Evolutionary conservation across 192 early-diverging fungal genomes (phyloP), one percentile per base, ranked within the genome.

Genomic region (Neocallimastix lanati): DNA sequence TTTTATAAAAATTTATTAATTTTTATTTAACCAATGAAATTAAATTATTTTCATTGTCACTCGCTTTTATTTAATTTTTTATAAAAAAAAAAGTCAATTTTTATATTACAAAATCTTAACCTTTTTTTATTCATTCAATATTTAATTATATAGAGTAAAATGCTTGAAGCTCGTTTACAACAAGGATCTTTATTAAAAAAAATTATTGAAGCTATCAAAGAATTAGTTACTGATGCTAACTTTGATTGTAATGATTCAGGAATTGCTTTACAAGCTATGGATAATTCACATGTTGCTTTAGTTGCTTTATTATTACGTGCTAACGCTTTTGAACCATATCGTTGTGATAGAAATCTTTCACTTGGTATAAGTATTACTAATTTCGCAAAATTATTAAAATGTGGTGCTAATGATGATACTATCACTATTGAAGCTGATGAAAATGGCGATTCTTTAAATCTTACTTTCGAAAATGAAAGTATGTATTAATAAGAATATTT

Each of bases 191-290:
- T 95, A 82, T 92, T 98, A 85, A 98, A 97, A 88, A 93, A 93
- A 88, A 87, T 96, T 81, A 89, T 98, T 83, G 96, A 98, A 82
- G 96, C 97, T 76, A 88, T 99, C 87, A 99, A 98, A 88, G 97
- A 99, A 82, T 90, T 99, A 79, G 94, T 99, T 80, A 89, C 91
- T 29, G 95, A 99, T 83, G 94, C 92, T 82, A 99, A 99, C 91
- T 95, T 99, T 88, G 97, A 99, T 83, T 99, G 96, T 85, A 93
- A 88, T 78, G 96, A 98, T 84, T 88, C 93, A 30, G 97, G 97
- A 82, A 94, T 99, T 80, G 89, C 92, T 30, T 89, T 99, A 12
- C 97, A 99, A 88, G 95, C 97, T 79, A 99, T 99, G 97, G 81
- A 98, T 87, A 96, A 93, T 89, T 93, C 97, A 30, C 97, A 98